A percentile compares a stretch with the other conserved stretches of the same genome.
phyloP scores from a whole-genome alignment of 2,329 filamentous ascomycete genomes.

The Dothistroma pini region DNA sequence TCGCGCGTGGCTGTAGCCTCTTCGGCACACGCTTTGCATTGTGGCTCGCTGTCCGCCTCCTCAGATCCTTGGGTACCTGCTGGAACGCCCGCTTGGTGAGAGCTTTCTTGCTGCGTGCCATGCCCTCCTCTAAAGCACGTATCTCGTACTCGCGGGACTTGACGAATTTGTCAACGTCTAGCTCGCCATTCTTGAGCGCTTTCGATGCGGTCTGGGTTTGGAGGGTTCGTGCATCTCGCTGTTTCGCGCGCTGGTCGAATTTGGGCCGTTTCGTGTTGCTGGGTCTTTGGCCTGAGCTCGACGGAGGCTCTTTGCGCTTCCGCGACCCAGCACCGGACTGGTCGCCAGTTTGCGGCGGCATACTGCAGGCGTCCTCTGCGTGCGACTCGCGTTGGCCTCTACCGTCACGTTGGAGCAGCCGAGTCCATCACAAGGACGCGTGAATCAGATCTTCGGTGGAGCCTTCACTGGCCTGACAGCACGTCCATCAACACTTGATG shows the following conservation, averaged over 20 bases:
- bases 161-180: conserved; percentile 82
- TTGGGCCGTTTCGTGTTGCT: conserved; percentile 19
- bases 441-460: not conserved
- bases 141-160: conserved; percentile 87
- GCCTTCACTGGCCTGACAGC: not conserved
- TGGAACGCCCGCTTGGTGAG: conserved; percentile 77
- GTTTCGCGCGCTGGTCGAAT: conserved; percentile 25
- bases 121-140: conserved; percentile 74
- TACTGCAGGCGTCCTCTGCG: not conserved
- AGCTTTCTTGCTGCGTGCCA: conserved; percentile 66
- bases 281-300: conserved; percentile 8
- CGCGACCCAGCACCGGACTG: conserved; percentile 8
- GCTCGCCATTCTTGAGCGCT: conserved; percentile 67
- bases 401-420: no score
- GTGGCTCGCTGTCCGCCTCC: conserved; percentile 87
- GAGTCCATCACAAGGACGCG: not conserved
- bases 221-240: conserved; percentile 46
- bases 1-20: conserved; percentile 66
- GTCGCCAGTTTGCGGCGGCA: conserved; percentile 11
- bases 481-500: no score
- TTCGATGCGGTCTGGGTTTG: conserved; percentile 45
- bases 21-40: conserved; percentile 88
- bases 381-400: not conserved
- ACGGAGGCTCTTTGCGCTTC: conserved; percentile 29
- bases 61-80: conserved; percentile 77